These are phyloP conservation scores for Scutellaria baicalensis DNA, from an alignment of 257 asterid species.

Conservation along the genomic window DNA sequence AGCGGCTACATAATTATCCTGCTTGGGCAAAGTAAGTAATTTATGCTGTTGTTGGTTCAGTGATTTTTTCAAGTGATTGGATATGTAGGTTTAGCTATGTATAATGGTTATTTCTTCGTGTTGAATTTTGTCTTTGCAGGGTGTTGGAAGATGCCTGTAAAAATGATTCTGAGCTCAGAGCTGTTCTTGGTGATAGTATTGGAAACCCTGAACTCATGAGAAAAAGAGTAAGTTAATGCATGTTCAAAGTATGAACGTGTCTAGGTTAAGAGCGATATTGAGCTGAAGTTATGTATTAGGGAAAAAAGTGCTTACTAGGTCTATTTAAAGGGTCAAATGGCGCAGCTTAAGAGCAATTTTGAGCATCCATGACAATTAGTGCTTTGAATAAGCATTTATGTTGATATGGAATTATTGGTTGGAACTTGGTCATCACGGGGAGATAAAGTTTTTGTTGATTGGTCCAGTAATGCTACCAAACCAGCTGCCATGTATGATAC, in stretches of 20 bases:
- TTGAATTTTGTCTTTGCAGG: constrained; percentile 31
- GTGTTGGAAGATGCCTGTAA: constrained; percentile 89
- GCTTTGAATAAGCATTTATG: not conserved
- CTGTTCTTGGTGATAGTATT: constrained; percentile 88
- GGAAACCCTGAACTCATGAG: constrained; percentile 96
- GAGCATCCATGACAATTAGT: not conserved
- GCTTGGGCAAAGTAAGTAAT: constrained; percentile 83
- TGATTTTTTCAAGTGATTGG: not conserved
- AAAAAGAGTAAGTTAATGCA: constrained; percentile 45
- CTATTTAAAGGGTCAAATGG: not conserved
- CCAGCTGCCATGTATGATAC: not conserved
- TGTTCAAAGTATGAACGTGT: not conserved
- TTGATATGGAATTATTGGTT: not conserved
- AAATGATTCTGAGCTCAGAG: constrained; percentile 80
- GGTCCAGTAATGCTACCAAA: not conserved
- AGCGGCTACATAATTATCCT: constrained; percentile 66
- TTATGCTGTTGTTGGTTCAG: not conserved
- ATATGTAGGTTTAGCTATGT: not conserved
- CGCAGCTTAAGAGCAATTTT: not conserved
- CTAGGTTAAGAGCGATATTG: not conserved
- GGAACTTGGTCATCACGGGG: not conserved
- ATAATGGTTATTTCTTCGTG: not conserved
- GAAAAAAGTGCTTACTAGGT: not conserved
- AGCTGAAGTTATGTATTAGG: not conserved
- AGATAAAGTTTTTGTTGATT: not conserved